Percentiles rank a stretch among this genome's conserved stretches.
These are phyloP conservation scores for Coprinopsis sp. DNA, from an alignment of 768 basidiomycete genomes.

Conservation along the genomic window DNA sequence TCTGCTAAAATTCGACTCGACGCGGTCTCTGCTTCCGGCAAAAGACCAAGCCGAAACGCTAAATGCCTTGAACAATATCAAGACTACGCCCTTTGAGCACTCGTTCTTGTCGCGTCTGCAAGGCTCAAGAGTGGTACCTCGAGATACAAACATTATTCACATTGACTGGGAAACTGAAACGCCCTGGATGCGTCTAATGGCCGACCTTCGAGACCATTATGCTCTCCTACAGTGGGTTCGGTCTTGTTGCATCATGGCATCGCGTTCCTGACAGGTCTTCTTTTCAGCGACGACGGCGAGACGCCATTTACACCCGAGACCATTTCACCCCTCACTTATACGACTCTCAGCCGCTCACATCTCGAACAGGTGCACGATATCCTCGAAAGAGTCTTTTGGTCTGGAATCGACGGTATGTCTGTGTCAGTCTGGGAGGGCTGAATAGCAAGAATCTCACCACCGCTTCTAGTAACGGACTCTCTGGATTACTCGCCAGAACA, in stretches of 20 bases:
- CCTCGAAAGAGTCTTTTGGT: conserved; percentile 66
- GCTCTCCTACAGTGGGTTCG: conserved; percentile 51
- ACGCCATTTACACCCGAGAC: conserved; percentile 25
- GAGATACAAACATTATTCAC: conserved; percentile 38
- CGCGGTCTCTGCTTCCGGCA: conserved; percentile 20
- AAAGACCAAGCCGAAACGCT: conserved; percentile 31
- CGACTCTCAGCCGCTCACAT: conserved; percentile 53
- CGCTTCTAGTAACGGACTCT: conserved; percentile 57
- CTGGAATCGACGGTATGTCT: conserved; percentile 63
- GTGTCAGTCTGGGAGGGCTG: conserved; percentile 3
- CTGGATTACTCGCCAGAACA: conserved; percentile 64
- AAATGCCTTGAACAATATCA: conserved; percentile 50
- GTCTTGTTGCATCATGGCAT: not conserved
- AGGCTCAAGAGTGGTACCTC: conserved; percentile 30
- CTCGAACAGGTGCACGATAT: conserved; percentile 70
- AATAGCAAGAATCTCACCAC: conserved; percentile 4
- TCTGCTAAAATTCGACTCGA: no score
- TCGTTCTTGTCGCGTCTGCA: conserved; percentile 66
- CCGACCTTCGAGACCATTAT: conserved; percentile 65
- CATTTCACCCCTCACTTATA: conserved; percentile 57
- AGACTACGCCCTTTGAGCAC: conserved; percentile 57
- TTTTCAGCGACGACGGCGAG: conserved; percentile 1
- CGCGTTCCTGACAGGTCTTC: not conserved
- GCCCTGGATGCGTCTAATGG: conserved; percentile 75
- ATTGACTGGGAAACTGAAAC: conserved; percentile 70